Base-by-base conservation (phyloP, 768 basidiomycete genomes). In the Leccinum incarnatum region DNA sequence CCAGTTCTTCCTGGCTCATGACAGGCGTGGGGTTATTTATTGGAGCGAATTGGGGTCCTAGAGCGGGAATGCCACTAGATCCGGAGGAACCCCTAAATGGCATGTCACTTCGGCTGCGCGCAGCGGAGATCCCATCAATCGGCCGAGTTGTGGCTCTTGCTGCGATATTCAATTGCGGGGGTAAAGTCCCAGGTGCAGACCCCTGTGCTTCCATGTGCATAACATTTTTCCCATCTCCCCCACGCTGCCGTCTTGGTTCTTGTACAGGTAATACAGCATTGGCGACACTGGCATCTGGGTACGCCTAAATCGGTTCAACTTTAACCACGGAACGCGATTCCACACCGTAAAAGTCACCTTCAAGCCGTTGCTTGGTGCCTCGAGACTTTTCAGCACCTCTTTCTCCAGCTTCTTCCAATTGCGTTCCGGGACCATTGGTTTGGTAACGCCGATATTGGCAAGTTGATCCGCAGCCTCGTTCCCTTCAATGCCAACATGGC, bases 381-480 rank as follows among this genome's bases (percentile, higher is more conserved):
- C 25, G 48, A 71, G 61, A 42, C 32, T 50, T 48, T 57, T 54
- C 42, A 63, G 48, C 19, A 54, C 59, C 1, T 60, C 40, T 51
- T 55, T 48, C 53, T 69, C 67, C 19, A 73, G 58, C 30, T 25
- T 42, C 32, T 71, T 74, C 90, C 89, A 93, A 62, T 91, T 81
- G 49, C 78, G 78, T 36, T 92, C 89, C 5, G 68, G 66, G 2
- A 75, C 58, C 17, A 46, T 58, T 0, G 78, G 75, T 53, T 78
- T 58, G 10, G 67, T 62, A 10, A 80, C 71, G 3, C 93, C 93
- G 5, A 72, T 32, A 57, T 84, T 87, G 4, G 93, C 93, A 56
- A 87, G 79, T 14, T 61, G 65, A 69, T 98, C 95, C 3, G 95
- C 95, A 46, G 83, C 87, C 54, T 98, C 95, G 69, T 98, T 98